phyloP scores from a whole-genome alignment of 148 eudicot species.

The Vaccinium darrowii region DNA sequence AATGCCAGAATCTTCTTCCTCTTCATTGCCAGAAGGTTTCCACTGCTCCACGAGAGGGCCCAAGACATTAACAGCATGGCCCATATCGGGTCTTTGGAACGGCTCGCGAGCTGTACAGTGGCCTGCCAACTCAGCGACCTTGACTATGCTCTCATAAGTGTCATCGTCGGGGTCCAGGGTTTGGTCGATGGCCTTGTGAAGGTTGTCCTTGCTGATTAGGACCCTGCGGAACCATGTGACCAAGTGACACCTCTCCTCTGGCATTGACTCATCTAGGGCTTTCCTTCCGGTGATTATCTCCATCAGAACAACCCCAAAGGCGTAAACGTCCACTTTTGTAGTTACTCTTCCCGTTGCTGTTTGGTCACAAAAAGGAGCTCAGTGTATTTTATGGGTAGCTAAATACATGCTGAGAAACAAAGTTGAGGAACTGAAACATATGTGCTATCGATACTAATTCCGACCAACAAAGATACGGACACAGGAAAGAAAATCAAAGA shows the following conservation, averaged over 20 bases:
- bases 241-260: conserved; percentile 57
- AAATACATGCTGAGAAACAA: background rate
- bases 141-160: conserved; percentile 32
- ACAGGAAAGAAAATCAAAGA: too few species aligned
- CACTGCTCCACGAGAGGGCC: conserved; percentile 49
- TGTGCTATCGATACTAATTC: too few species aligned
- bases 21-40: conserved; percentile 39
- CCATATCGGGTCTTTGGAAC: conserved; percentile 51
- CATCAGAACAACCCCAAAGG: conserved; percentile 71
- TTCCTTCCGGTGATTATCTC: conserved; percentile 68
- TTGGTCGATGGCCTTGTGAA: conserved; percentile 45
- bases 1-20: conserved; percentile 36
- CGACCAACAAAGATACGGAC: too few species aligned
- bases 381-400: background rate
- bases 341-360: conserved; percentile 43
- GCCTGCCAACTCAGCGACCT: conserved; percentile 52
- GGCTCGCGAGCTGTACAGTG: conserved; percentile 53
- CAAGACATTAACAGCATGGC: conserved; percentile 47
- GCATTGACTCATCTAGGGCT: conserved; percentile 60
- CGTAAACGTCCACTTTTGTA: conserved; percentile 70
- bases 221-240: conserved; percentile 70
- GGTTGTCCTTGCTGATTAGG: conserved; percentile 52
- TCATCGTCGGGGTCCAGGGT: conserved; percentile 54
- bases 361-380: background rate
- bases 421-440: too few species aligned